These are phyloP conservation scores for Raphidocelis subcapitata DNA, from an alignment of 139 green algal species.

Conservation along the genomic window DNA sequence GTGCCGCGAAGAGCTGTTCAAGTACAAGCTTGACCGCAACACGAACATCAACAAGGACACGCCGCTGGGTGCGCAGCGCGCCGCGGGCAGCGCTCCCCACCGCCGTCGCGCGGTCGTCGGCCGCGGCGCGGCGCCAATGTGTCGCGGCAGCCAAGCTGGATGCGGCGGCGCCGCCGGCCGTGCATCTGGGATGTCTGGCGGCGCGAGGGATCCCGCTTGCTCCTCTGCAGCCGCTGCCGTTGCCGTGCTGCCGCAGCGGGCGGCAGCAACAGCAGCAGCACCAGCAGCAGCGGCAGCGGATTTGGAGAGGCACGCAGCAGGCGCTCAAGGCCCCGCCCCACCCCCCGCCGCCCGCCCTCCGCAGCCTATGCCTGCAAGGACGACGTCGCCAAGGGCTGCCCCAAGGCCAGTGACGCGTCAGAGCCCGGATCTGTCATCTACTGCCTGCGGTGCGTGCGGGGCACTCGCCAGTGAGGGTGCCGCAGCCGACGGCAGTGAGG, in stretches of 20 bases:
- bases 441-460: constrained; percentile 58
- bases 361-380: constrained; percentile 65
- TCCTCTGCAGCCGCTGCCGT: no score
- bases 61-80: constrained; percentile 46
- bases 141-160: no score
- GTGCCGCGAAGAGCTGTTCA: constrained; percentile 33
- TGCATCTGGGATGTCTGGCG: no score
- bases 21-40: constrained; percentile 49
- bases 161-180: no score
- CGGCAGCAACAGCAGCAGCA: neutral
- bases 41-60: constrained; percentile 82
- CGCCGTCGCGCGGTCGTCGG: no score
- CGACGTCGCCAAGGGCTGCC: constrained; percentile 67
- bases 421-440: constrained; percentile 44
- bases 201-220: no score
- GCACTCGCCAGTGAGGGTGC: no score
- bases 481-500: neutral
- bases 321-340: neutral
- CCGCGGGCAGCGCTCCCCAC: neutral
- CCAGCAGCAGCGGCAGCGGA: no score
- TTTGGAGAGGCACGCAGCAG: neutral
- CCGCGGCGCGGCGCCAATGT: no score
- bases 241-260: neutral
- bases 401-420: constrained; percentile 28
- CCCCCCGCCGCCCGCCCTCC: neutral